phyloP scores from a whole-genome alignment of 352 stramenopile species.

The Phytophthora pisi region DNA sequence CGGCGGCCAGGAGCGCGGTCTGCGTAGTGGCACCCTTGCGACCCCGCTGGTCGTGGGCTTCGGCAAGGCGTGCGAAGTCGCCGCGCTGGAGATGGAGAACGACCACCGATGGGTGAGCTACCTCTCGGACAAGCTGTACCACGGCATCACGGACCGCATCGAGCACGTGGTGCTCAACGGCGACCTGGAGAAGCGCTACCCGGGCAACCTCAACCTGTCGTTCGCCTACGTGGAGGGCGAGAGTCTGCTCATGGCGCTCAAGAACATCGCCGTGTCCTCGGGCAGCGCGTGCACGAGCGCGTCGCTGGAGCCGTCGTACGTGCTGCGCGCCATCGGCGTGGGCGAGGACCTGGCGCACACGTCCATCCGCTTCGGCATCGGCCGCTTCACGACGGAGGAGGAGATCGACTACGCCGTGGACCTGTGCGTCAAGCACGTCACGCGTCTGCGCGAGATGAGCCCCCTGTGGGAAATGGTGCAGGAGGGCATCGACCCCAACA shows the following conservation, averaged over 20 bases:
- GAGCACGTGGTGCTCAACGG: constrained; percentile 97
- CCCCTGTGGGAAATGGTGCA: constrained; percentile 99
- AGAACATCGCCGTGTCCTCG: constrained; percentile 98
- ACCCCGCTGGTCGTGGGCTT: constrained; percentile 87
- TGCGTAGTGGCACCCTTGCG: constrained; percentile 92
- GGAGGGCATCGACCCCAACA: constrained; percentile 99
- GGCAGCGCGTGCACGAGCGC: constrained; percentile 97
- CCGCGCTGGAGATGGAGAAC: constrained; percentile 94
- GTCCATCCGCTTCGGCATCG: constrained; percentile 97
- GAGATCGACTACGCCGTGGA: constrained; percentile 98
- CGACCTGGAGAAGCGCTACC: constrained; percentile 92
- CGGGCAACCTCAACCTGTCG: constrained; percentile 98
- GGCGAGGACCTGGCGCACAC: constrained; percentile 99
- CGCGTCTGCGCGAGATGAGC: constrained; percentile 97
- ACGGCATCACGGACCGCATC: constrained; percentile 76
- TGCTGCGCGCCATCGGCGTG: constrained; percentile 97
- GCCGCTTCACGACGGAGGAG: constrained; percentile 97
- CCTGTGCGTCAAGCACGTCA: constrained; percentile 95
- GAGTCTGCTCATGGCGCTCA: constrained; percentile 98
- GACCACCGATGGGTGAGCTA: constrained; percentile 95
- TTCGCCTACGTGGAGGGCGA: constrained; percentile 99
- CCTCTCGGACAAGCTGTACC: constrained; percentile 95
- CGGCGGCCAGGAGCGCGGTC: constrained; percentile 97
- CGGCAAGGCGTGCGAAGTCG: constrained; percentile 93
- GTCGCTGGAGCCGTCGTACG: constrained; percentile 98